Percentiles rank a stretch among this genome's conserved stretches.
Evolutionary conservation across 1,139 yeast genomes (phyloP).

Genomic region (Pichia sp.): DNA sequence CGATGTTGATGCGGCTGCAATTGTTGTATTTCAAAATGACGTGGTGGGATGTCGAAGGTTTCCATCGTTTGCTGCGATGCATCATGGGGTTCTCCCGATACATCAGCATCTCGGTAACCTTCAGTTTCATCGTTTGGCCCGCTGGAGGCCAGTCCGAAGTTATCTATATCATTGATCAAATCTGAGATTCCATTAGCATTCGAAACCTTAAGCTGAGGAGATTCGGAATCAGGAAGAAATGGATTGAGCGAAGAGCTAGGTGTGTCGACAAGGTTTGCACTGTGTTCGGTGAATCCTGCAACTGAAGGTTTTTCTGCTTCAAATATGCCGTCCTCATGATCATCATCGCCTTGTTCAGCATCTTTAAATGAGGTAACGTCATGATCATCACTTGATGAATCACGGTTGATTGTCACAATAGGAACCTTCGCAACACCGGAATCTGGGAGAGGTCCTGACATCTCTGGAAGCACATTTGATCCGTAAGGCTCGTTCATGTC

Average conservation of each 20-base stretch:
- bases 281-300: conserved; percentile 22
- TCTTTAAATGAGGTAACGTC: neutral
- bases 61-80: neutral
- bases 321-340: conserved; percentile 18
- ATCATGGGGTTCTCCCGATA: neutral
- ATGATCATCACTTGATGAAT: neutral
- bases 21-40: conserved; percentile 12
- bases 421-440: conserved; percentile 3
- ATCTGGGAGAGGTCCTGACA: neutral
- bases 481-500: neutral
- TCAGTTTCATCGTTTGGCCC: neutral
- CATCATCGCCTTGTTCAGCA: conserved; percentile 16
- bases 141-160: neutral
- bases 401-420: neutral
- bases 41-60: conserved; percentile 10
- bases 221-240: neutral
- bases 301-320: neutral
- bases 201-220: neutral
- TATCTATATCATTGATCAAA: conserved; percentile 11
- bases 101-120: neutral
- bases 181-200: conserved; percentile 5
- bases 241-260: conserved; percentile 12
- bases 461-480: neutral
- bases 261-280: conserved; percentile 20
- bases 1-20: neutral